Evolutionary conservation across 192 early-diverging fungal genomes (phyloP), one percentile per base, ranked within the genome.

Genomic region (Backusella westeae): DNA sequence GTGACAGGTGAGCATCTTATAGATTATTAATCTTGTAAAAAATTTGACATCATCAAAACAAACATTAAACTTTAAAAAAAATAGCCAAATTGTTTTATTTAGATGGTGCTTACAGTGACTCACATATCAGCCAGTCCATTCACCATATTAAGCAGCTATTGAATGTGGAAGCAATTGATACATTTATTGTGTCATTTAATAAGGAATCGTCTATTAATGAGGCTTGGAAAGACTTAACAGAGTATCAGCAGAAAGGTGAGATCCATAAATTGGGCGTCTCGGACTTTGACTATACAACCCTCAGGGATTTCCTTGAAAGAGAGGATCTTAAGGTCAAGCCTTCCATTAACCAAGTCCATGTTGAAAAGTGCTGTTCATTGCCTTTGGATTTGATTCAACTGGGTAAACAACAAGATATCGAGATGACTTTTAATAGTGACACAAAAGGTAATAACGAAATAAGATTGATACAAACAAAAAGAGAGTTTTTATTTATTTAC

Each of bases 321-420:
- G 72, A 67, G 26, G 75, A 77, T 8, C 21, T 75, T 1, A 52
- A 72, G 42, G 80, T 75, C 0, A 66, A 74, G 29, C 87, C 87
- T 5, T 80, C 80, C n/a, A 74, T 86, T 0, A 82, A 88, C 69
- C 87, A 88, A 66, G 81, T 88, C 35, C 85, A 85, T 65, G 39
- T 87, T 26, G 80, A 79, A 56, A 23, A 71, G 56, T 88, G 87
- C 67, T 88, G 87, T 70, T 78, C 80, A 6, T 67, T 88, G 7
- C 87, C 87, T 56, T 78, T 56, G 36, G 83, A 85, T 69, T 44
- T 86, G 71, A 83, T 86, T 70, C 59, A 79, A 12, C 81, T 83
- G 39, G 76, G 85, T 36, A 86, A 86, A 73, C 75, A 82, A 21
- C 19, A 85, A 3, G 41, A 69, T 6, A 82, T 88, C 39, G 85